Base-by-base conservation (phyloP, 148 eudicot species). In the Simmondsia chinensis region DNA sequence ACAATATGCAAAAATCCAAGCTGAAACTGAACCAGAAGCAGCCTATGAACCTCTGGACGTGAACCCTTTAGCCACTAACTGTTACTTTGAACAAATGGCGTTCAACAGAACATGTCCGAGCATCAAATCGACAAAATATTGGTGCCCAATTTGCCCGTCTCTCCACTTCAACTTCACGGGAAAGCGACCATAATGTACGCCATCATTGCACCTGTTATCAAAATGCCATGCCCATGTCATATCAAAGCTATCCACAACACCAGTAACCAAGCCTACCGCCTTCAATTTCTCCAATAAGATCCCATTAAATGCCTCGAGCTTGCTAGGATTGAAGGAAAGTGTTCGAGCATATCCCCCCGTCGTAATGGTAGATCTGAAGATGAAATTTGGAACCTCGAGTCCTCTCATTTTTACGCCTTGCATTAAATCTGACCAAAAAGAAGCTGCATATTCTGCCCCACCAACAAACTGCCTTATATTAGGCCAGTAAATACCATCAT, bases 171-270 rank as follows among this genome's bases (percentile, higher is more conserved):
- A 33, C 52, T 83, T 80, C 6, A 73, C 72, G 8, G 99, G 99
- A 57, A 85, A 88, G 14, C 99, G 72, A 34, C 99, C 99, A 35
- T 93, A 93, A 41, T 93, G 99, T 7, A 93, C 96, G 11, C 99
- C 99, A 27, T 93, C 99, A 12, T 80, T 93, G 61, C 89, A 79
- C 54, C 99, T 68, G 54, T 93, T 93, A 24, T 93, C 96, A 2
- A 59, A 93, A 50, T 93, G 99, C 96, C 99, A 93, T 4, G 84
- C 78, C 65, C 71, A 93, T 0, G 99, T 93, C 96, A 93, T 68
- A 38, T 93, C 99, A 3, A 93, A 93, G 42, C 83, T 75, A 23
- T 93, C 99, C 23, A 86, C 72, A n/a, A 93, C 94, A 27, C 63
- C 27, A 21, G 58, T 61, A 24, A 75, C 70, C 14, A 87, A 22